Conservation (phyloP, 257 asterid genomes). For the Nicotiana undulata region DNA sequence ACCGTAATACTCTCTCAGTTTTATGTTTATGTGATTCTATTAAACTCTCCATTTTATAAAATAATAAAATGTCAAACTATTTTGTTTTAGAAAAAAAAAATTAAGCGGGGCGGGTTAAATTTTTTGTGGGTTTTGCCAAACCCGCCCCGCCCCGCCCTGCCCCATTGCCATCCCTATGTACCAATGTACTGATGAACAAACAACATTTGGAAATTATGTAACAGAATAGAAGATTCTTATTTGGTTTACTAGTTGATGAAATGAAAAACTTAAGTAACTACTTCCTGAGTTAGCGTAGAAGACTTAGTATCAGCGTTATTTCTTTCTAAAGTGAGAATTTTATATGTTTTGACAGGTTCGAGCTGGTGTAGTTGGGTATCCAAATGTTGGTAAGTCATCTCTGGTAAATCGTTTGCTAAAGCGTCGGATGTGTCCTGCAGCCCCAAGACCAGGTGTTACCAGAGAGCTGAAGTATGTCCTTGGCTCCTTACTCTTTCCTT, state of each 20-base stretch:
- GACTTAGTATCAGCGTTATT: not conserved
- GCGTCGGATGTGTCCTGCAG: constrained; percentile 97
- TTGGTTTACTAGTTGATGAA: not conserved
- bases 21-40: no score
- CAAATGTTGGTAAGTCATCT: constrained; percentile 96
- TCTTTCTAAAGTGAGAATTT: not conserved
- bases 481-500: constrained; percentile 1
- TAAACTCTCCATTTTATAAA: no score
- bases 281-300: not conserved
- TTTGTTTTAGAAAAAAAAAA: no score
- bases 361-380: constrained; percentile 95
- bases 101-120: no score
- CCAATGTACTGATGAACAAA: not conserved
- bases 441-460: constrained; percentile 99
- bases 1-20: no score
- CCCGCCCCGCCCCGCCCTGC: no score
- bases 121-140: no score
- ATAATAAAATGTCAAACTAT: no score
- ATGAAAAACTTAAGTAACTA: not conserved
- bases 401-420: constrained; percentile 85
- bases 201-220: not conserved
- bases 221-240: not conserved
- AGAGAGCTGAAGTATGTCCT: constrained; percentile 73
- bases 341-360: constrained; percentile 52
- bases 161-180: not conserved